Evolutionary conservation across 805 yeast genomes (phyloP), one percentile per base, ranked within the genome.

Genomic region (Wickerhamiella cacticola): DNA sequence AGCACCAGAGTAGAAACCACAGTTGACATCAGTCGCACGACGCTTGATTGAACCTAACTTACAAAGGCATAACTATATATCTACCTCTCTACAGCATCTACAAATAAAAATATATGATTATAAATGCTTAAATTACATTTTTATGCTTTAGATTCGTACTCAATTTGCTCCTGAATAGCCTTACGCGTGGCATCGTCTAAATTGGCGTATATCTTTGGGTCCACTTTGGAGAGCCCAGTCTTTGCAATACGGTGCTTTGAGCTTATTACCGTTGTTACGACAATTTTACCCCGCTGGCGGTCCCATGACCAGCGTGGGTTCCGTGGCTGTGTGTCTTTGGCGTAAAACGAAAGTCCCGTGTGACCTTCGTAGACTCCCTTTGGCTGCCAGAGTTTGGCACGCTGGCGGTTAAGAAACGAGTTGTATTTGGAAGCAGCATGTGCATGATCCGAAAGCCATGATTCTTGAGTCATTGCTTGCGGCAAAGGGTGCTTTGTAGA

Each of bases 381-480:
- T 18, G 67, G 63, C 42, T 40, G 50, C 52, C 53, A 52, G 18
- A 72, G 61, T 33, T 73, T 66, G 21, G 74, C 72, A 52, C 88
- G 69, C 50, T 82, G 77, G 47, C 73, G 75, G 31, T 72, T 63
- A 41, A 87, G 65, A 50, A 72, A 72, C 28, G 75, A 66, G 62
- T 92, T 92, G 60, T 75, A 83, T 45, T 78, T 78, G 53, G 81
- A 71, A 3, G 87, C 76, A 26, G 89, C 81, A n/a, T 72, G 65
- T 0, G 95, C 92, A 55, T 85, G 87, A 57, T 84, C 88, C 55
- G 74, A 76, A 66, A 87, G 74, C 95, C 96, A 87, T 31, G 81
- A 77, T 26, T 49, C 54, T 10, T 35, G 29, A 10, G 3, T 19
- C 2, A 8, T 25, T 1, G 31, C 22, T 16, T 24, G 46, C 18